Base-by-base conservation (phyloP, 176 grass and related monocot species). In the Bromus sterilis region DNA sequence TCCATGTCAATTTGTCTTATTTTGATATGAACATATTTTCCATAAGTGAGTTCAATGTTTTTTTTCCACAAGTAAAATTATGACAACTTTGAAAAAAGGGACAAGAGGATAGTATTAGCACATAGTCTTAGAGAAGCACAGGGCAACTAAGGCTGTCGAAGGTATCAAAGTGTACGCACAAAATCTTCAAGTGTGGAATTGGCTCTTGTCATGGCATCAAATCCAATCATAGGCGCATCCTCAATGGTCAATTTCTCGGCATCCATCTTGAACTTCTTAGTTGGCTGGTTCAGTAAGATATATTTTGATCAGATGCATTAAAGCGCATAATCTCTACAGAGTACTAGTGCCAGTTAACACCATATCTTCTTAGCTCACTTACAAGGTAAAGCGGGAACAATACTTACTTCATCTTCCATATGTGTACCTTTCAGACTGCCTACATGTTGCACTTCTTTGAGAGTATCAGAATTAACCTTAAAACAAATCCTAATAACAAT, bases 181-280 rank as follows among this genome's bases (percentile, higher is more conserved):
- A 98, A 98, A 88, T 98, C 88, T 78, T 95, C 95, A 56, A 98
- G 89, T 11, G 92, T 98, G 61, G 90, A 98, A 43, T 89, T 98
- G 57, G 90, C 88, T 77, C 86, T 88, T 66, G 70, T 42, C 86
- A 93, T 91, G 41, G 90, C 83, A 84, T 98, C 88, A 51, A 95
- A 91, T 57, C 86, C 82, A 86, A 98, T 70, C 78, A 88, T 59
- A 30, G 92, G 84, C n/a, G 42, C 25, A 59, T 86, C 76, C 33
- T 64, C 83, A 58, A 65, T 72, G 55, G 65, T 66, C 66, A 24
- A 73, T 74, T 82, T 89, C 66, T 82, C 46, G 0, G 46, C 23
- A 78, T 86, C 20, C 79, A 20, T 59, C 79, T 86, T 86, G 18
- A 8, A 66, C 74, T 86, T 82, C 74, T 82, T 86, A 37, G 55